Conservation (phyloP, 441 rosid genomes). For the Manihot esculenta region DNA sequence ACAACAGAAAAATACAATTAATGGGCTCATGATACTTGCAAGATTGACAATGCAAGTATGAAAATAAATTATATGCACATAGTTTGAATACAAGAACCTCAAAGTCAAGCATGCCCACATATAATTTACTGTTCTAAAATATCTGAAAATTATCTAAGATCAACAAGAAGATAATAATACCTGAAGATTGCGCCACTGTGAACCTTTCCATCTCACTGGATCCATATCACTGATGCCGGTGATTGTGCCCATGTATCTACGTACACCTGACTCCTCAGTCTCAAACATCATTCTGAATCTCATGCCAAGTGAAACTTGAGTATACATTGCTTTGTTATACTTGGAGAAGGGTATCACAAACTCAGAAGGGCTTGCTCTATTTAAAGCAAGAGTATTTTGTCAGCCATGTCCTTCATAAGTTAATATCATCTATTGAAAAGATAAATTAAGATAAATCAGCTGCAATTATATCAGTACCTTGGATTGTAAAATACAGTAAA, state of each 20-base stretch:
- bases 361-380: conserved; percentile 92
- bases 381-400: conserved; percentile 25
- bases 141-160: neutral
- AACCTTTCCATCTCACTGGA: conserved; percentile 81
- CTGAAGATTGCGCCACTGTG: conserved; percentile 99
- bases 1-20: neutral
- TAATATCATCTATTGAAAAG: neutral
- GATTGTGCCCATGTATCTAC: conserved; percentile 93
- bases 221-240: conserved; percentile 87
- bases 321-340: conserved; percentile 78
- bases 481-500: conserved; percentile 71
- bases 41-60: neutral
- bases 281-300: conserved; percentile 97
- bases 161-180: conserved; percentile 33
- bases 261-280: conserved; percentile 92
- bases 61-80: neutral
- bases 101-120: neutral
- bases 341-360: conserved; percentile 96
- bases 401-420: conserved; percentile 15
- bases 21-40: neutral
- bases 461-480: conserved; percentile 35
- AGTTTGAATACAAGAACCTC: neutral
- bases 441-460: conserved; percentile 12
- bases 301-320: conserved; percentile 91
- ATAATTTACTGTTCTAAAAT: neutral